Evolutionary conservation across 345 rosid species (phyloP), one percentile per base, ranked within the genome.

Genomic region (Eucalyptus virginea): DNA sequence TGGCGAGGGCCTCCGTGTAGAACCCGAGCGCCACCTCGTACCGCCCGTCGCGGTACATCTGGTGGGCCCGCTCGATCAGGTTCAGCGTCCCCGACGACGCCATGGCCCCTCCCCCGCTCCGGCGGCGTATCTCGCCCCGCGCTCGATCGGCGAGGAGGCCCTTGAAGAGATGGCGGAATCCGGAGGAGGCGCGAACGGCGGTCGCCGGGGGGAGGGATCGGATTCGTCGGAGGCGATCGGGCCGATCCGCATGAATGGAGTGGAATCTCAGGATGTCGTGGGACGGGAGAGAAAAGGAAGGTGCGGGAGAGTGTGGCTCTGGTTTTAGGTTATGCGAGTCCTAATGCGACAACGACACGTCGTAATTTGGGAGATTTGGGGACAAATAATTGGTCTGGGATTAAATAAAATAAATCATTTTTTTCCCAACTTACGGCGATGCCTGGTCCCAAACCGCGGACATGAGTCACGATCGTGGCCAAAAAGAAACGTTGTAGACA

Each of bases 51-150:
- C 98, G 90, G 92, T 96, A 97, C 89, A 97, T 91, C 94, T 95
- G 95, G 89, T 98, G 99, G 23, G 96, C 99, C 51, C 93, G 92
- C 93, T 98, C 99, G 92, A 97, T 96, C 95, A 95, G 95, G 91
- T 91, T 94, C 88, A 91, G 58, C 91, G 95, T 89, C 87, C 94
- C 51, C 81, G 93, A 77, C 86, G 97, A 94, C 37, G 95, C 93
- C 97, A 96, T 95, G 44, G 30, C 48, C 42, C 48, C 42, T 15
- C 13, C 40, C 4, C 26, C 23, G 9, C 23, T 51, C 54, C 54
- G 54, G 54, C 7, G 54, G 34, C 65, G 30, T 44, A 15, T 32
- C 21, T 40, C 56, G 56, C 56, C 10, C 56, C 24, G 19, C 60
- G 87, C 54, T 8, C 21, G 51, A 51, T 86, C 87, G 34, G 30